Conservation (phyloP, 257 asterid genomes). For the Ophiorrhiza pumila region DNA sequence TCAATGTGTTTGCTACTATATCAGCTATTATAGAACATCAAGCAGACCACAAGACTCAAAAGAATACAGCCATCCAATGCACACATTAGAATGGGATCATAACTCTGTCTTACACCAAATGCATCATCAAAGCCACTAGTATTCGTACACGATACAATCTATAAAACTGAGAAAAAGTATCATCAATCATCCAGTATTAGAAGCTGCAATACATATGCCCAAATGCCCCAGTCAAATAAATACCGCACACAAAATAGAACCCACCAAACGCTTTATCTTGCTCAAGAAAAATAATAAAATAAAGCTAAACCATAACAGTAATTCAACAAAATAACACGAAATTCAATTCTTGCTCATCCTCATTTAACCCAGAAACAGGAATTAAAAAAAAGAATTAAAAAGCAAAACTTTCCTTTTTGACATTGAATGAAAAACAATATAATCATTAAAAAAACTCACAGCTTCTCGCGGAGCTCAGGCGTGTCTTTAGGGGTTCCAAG, state of each 20-base stretch:
- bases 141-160: too few species aligned
- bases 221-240: neutral
- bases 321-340: neutral
- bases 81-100: neutral
- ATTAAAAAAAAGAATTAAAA: neutral
- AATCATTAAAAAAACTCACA: constrained; percentile 48
- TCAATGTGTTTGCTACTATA: neutral
- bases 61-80: neutral
- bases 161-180: too few species aligned
- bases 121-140: neutral
- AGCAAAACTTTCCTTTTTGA: neutral
- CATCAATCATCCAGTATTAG: neutral
- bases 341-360: neutral
- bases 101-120: neutral
- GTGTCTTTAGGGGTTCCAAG: constrained; percentile 96
- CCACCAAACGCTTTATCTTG: neutral
- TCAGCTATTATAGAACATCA: neutral
- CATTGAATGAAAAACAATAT: neutral
- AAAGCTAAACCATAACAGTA: neutral
- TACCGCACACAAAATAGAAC: neutral
- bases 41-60: neutral
- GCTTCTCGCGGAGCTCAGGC: constrained; percentile 90
- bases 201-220: neutral
- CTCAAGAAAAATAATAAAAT: neutral
- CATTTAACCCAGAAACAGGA: neutral